Percentiles rank a stretch among this genome's conserved stretches.
These are phyloP conservation scores for Hyphopichia homilentoma DNA, from an alignment of 805 yeast genomes.

Conservation along the genomic window DNA sequence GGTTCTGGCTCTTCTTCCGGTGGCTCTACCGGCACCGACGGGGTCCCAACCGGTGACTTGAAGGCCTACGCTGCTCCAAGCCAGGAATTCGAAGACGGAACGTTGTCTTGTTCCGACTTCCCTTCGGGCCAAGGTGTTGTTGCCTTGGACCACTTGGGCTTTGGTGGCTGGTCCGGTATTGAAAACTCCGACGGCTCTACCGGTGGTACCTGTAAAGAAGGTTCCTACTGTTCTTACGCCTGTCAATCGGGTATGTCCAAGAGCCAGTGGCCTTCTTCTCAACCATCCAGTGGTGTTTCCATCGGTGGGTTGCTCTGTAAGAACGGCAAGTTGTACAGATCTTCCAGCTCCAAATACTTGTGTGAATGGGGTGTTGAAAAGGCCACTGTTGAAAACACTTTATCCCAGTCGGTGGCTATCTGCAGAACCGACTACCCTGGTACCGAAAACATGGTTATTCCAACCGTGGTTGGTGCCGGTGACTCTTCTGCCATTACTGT, in stretches of 20 bases:
- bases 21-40: conserved; percentile 30
- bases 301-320: conserved; percentile 91
- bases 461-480: conserved; percentile 79
- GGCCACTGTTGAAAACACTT: conserved; percentile 65
- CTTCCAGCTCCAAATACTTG: conserved; percentile 66
- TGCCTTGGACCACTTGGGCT: conserved; percentile 62
- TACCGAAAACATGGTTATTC: conserved; percentile 96
- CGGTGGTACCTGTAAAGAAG: conserved; percentile 75
- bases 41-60: conserved; percentile 53
- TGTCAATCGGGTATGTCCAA: conserved; percentile 99
- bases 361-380: conserved; percentile 84
- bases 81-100: conserved; percentile 68
- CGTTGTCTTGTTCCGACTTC: conserved; percentile 59
- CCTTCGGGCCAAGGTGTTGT: conserved; percentile 85
- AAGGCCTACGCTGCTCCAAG: conserved; percentile 53
- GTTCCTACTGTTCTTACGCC: conserved; percentile 94
- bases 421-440: conserved; percentile 99
- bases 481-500: conserved; percentile 63
- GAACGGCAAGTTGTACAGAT: conserved; percentile 77
- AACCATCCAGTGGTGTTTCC: conserved; percentile 86
- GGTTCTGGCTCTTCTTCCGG: conserved; percentile 21
- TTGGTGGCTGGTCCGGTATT: conserved; percentile 84
- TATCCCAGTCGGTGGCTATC: conserved; percentile 69
- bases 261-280: conserved; percentile 93
- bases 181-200: conserved; percentile 56